These are phyloP conservation scores for Botrytis fragariae DNA, from an alignment of 2,329 filamentous ascomycete genomes.

Conservation along the genomic window DNA sequence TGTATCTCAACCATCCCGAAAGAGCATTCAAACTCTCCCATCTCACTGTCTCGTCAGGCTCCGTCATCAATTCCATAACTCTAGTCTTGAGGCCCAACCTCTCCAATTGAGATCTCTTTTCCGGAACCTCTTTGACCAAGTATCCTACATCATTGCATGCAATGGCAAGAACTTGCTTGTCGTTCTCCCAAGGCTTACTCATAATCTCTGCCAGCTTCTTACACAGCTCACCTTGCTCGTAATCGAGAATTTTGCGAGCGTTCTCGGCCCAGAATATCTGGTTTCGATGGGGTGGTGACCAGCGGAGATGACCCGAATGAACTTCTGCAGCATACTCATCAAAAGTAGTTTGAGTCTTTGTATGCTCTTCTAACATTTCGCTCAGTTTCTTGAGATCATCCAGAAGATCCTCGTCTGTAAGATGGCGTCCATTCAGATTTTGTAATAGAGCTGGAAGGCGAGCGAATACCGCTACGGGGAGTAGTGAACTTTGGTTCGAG, in stretches of 20 bases:
- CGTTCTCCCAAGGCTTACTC: conserved; percentile 64
- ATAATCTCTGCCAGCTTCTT: conserved; percentile 67
- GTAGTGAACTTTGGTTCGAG: conserved; percentile 65
- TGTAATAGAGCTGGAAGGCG: conserved; percentile 69
- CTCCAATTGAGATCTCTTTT: conserved; percentile 64
- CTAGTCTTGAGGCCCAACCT: conserved; percentile 65
- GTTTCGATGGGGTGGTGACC: conserved; percentile 73
- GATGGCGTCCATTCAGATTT: conserved; percentile 60
- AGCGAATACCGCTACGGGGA: conserved; percentile 83
- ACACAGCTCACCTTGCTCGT: conserved; percentile 62
- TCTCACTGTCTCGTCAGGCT: conserved; percentile 66
- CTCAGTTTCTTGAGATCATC: conserved; percentile 61
- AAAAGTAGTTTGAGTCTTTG: conserved; percentile 57
- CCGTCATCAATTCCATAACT: conserved; percentile 71
- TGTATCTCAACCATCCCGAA: conserved; percentile 73
- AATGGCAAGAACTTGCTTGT: conserved; percentile 71
- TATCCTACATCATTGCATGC: conserved; percentile 71
- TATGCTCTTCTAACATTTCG: conserved; percentile 64
- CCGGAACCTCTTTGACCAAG: conserved; percentile 68
- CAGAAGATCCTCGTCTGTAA: conserved; percentile 62
- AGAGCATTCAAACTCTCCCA: conserved; percentile 74
- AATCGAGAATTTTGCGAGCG: conserved; percentile 65
- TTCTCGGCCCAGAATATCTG: conserved; percentile 72
- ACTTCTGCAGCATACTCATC: conserved; percentile 61
- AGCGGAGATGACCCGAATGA: conserved; percentile 66